Evolutionary conservation across 805 yeast species (phyloP).

Genomic region (Candida silvicultrix): DNA sequence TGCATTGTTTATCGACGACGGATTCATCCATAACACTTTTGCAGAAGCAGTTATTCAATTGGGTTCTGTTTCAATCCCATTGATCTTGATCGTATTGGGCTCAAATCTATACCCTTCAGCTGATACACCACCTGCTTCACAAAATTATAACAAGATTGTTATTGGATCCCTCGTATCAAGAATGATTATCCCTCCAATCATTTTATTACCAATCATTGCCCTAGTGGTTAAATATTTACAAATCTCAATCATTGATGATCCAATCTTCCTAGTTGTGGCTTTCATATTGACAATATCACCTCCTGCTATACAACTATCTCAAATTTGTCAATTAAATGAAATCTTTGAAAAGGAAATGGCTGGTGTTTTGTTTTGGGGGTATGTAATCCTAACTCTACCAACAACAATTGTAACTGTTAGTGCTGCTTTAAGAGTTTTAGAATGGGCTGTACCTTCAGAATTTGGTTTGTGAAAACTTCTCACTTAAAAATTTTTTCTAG

Average conservation of each 20-base stretch:
- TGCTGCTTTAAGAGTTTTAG: slow-evolving; percentile 44
- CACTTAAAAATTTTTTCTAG: too few relatives aligned
- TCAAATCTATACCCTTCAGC: slow-evolving; percentile 67
- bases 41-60: slow-evolving; percentile 57
- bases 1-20: slow-evolving; percentile 48
- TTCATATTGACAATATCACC: slow-evolving; percentile 73
- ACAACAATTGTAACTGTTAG: slow-evolving; percentile 70
- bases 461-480: too few relatives aligned
- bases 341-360: slow-evolving; percentile 79
- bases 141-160: slow-evolving; percentile 55
- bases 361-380: slow-evolving; percentile 78
- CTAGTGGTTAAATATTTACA: slow-evolving; percentile 55
- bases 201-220: slow-evolving; percentile 63
- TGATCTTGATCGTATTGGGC: slow-evolving; percentile 70
- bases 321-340: slow-evolving; percentile 71
- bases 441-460: slow-evolving; percentile 27
- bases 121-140: slow-evolving; percentile 62
- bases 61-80: slow-evolving; percentile 73
- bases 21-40: slow-evolving; percentile 62
- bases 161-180: slow-evolving; percentile 67
- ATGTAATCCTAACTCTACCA: slow-evolving; percentile 68
- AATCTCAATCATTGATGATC: slow-evolving; percentile 70
- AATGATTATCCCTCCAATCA: slow-evolving; percentile 70
- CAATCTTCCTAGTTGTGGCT: slow-evolving; percentile 71
- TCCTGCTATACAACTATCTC: slow-evolving; percentile 79